Evolutionary conservation across 176 grass and related monocot species (phyloP), one percentile per base, ranked within the genome.

Genomic region (Avena insularis): DNA sequence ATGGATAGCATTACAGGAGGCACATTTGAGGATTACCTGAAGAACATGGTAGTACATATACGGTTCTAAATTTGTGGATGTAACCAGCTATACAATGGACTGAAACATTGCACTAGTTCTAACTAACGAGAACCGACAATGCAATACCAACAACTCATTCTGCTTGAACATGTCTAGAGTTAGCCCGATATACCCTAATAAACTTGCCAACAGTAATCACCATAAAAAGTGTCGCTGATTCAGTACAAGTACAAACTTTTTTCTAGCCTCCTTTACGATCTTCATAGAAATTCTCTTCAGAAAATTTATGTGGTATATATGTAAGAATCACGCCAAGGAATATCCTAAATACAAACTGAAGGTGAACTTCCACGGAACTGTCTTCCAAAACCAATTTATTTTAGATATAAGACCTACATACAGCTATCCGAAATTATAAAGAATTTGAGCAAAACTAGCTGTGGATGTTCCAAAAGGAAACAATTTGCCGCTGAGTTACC

Each of bases 401-500:
- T 60, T 33, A 62, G 25, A 72, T 48, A 47, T 63, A 81, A 36
- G 51, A 14, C 25, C 35, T 40, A 20, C 43, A 10, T 43, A 71
- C 35, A 46, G 25, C 20, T 72, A 48, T 48, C 43, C 5, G 33
- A 73, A 60, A 71, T n/a, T 63, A 33, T 76, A 62, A 54, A 25
- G 2, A 4, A 71, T 19, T 20, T 12, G 33, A 88, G 20, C 5
- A 48, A 67, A 83, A 33, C 9, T 56, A 80, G 21, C 16, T 38
- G 51, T 59, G 80, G 11, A 1, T 10, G 31, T 19, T 55, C 49
- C 25, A 33, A 77, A 20, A 0, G 13, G 9, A 21, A 88, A 25
- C 2, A 69, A 81, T 17, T 15, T 23, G 57, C 40, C 40, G 40
- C 40, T 7, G 40, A 6, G 17, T 60, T 92, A 98, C 96, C 93